Conservation (phyloP, 2,329 filamentous ascomycete species). For the Exophiala bonariae region DNA sequence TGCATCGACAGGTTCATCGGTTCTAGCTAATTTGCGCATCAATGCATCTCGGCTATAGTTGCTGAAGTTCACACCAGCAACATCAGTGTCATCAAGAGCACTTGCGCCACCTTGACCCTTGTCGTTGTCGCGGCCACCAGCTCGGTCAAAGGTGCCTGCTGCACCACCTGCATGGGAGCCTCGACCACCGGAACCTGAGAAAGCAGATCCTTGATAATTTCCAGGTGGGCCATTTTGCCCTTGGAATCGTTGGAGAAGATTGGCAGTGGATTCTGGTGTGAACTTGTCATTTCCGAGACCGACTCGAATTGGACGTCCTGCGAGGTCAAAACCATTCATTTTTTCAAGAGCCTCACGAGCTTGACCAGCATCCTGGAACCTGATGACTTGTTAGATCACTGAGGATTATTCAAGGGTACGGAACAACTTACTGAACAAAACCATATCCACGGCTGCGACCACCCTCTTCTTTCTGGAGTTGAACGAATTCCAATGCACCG, state of each 20-base stretch:
- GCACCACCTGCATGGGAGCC: conserved; percentile 75
- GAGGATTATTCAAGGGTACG: too few relatives aligned
- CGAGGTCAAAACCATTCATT: conserved; percentile 99
- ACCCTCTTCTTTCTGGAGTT: conserved; percentile 93
- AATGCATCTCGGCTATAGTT: conserved; percentile 98
- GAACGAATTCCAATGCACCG: conserved; percentile 95
- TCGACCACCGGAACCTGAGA: conserved; percentile 86
- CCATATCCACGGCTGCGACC: conserved; percentile 92
- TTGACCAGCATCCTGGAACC: conserved; percentile 85
- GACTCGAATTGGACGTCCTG: conserved; percentile 94
- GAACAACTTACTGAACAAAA: conserved; percentile 87
- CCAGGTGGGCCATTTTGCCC: conserved; percentile 58
- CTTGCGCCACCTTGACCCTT: conserved; percentile 86
- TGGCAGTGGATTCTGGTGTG: conserved; percentile 92
- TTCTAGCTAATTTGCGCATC: conserved; percentile 97
- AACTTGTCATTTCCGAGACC: conserved; percentile 99
- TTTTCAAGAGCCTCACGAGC: conserved; percentile 95
- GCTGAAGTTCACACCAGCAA: conserved; percentile 98
- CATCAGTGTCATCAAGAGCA: conserved; percentile 95
- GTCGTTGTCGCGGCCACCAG: conserved; percentile 82
- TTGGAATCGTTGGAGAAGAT: conserved; percentile 87
- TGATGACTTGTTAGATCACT: conserved; percentile 41
- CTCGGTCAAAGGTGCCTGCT: conserved; percentile 79
- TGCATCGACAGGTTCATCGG: conserved; percentile 72
- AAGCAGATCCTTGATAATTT: conserved; percentile 83